Evolutionary conservation across 2,329 filamentous ascomycete species (phyloP), one percentile per base, ranked within the genome.

Genomic region (Ramularia collo-cygni): DNA sequence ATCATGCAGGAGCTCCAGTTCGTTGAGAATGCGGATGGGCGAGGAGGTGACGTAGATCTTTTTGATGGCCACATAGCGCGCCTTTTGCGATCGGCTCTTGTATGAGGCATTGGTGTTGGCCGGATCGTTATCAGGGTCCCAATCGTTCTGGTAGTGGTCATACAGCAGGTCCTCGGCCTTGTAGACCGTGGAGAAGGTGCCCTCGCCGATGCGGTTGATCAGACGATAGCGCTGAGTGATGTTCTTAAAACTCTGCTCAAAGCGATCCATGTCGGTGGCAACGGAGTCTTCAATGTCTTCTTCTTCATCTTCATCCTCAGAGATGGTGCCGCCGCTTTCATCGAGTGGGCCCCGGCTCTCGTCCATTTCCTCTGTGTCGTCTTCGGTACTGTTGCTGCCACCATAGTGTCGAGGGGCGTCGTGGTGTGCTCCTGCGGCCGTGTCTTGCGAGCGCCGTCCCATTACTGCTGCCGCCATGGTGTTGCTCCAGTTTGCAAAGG

Each of bases 41-140:
- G 88, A 95, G 47, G 89, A 95, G 1, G 93, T 98, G 50, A 96
- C 92, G 63, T 98, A 98, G 54, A 98, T 98, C 69, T 98, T 98
- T 69, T 98, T 98, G 64, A 98, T 85, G 14, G 93, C 92, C 47
- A 98, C 93, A 58, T 83, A 96, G 60, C 83, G 85, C 16, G 83
- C 71, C 51, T 68, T 74, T 18, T 42, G 44, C 17, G 38, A 28
- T 18, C 38, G 40, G 12, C 44, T 38, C 41, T 57, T 57, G 30
- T 35, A 18, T 15, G 37, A 39, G 16, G 40, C n/a, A 14, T 54
- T 34, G 18, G 31, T 21, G 29, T 57, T 57, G 33, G 56, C 48
- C 34, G 53, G 54, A n/a, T 55, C 44, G 49, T 74, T 80, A 32
- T 76, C 74, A 28, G 83, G 62, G 57, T 96, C 89, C 88, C 90